Evolutionary conservation across 805 yeast genomes (phyloP).

Genomic region (Candida ortonii): DNA sequence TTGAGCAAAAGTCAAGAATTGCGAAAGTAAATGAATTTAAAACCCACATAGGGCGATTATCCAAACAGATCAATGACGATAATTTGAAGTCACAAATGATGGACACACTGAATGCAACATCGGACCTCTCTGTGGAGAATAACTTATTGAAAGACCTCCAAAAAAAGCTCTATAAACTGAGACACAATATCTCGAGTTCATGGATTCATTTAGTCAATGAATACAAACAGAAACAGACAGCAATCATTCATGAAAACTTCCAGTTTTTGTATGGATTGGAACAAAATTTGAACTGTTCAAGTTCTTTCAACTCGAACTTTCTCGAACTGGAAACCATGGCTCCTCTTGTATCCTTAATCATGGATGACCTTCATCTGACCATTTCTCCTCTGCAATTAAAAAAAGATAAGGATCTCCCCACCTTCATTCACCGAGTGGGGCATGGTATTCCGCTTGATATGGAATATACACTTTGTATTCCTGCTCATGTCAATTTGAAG

Average conservation of each 20-base stretch:
- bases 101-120: slow-evolving; percentile 1
- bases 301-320: slow-evolving; percentile 30
- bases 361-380: slow-evolving; percentile 3
- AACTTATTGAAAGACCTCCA: slow-evolving; percentile 10
- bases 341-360: slow-evolving; percentile 5
- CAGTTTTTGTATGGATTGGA: slow-evolving; percentile 42
- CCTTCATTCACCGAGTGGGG: slow-evolving; percentile 70
- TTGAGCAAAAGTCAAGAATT: slow-evolving; percentile 54
- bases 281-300: slow-evolving; percentile 35
- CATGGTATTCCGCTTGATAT: slow-evolving; percentile 79
- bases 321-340: neutral
- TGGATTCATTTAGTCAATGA: slow-evolving; percentile 70
- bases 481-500: slow-evolving; percentile 54
- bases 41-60: neutral
- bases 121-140: slow-evolving; percentile 1
- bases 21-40: slow-evolving; percentile 33
- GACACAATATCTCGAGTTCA: slow-evolving; percentile 39
- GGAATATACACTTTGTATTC: slow-evolving; percentile 63
- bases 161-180: slow-evolving; percentile 19
- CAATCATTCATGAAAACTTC: slow-evolving; percentile 39
- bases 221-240: slow-evolving; percentile 39
- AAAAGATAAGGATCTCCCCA: slow-evolving; percentile 44
- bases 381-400: slow-evolving; percentile 33
- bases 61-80: slow-evolving; percentile 2
- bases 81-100: slow-evolving; percentile 1